Percentiles rank a stretch among this genome's conserved stretches.
These are phyloP conservation scores for Russula sp. DNA, from an alignment of 768 basidiomycete species.

Conservation along the genomic window DNA sequence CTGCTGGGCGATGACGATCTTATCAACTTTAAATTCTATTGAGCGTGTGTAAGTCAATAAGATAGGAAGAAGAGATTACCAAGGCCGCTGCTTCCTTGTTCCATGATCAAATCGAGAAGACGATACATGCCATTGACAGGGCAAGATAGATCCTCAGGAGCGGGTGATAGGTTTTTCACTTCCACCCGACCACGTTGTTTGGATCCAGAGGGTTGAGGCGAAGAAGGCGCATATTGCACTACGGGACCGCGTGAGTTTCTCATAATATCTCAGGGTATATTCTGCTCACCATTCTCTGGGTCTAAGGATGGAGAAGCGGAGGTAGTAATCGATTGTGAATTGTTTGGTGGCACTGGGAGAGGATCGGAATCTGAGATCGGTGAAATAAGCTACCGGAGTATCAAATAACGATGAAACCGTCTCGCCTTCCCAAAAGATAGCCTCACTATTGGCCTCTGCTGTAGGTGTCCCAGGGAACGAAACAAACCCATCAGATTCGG, in stretches of 20 bases:
- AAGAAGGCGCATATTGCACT: background rate
- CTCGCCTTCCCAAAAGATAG: slow-evolving; percentile 1
- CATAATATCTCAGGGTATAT: too few relatives aligned
- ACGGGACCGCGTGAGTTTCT: background rate
- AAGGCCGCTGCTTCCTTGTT: slow-evolving; percentile 43
- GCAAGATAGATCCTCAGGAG: slow-evolving; percentile 6
- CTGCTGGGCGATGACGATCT: too few relatives aligned
- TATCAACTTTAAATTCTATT: slow-evolving; percentile 40
- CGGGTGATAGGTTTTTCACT: background rate
- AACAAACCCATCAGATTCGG: slow-evolving; percentile 1
- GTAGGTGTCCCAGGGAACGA: slow-evolving; percentile 9
- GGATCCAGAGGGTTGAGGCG: background rate
- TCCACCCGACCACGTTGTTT: background rate
- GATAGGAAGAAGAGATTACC: slow-evolving; percentile 30
- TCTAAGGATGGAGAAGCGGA: background rate
- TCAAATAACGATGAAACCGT: background rate
- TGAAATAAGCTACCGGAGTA: background rate
- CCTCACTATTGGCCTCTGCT: background rate
- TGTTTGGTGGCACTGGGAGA: background rate
- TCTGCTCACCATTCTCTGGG: background rate
- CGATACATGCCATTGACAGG: too few relatives aligned
- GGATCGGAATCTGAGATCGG: background rate
- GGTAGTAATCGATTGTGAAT: background rate
- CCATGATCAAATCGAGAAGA: slow-evolving; percentile 46
- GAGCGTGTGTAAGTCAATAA: background rate